These are phyloP conservation scores for Colletotrichum phormii DNA, from an alignment of 2,329 filamentous ascomycete species.

Conservation along the genomic window DNA sequence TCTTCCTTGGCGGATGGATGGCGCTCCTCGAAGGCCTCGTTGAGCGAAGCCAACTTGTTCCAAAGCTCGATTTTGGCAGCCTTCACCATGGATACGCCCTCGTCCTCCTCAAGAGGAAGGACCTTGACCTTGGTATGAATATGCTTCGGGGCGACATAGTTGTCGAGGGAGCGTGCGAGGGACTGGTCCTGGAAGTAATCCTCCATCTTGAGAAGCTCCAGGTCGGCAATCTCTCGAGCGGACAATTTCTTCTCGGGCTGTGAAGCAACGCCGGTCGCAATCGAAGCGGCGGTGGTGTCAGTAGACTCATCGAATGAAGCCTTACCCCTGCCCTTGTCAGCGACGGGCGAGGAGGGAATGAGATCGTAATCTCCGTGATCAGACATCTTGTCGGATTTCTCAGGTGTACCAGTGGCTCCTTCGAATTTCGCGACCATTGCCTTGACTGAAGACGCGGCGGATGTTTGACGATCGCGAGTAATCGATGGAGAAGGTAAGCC, in stretches of 20 bases:
- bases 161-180: slow-evolving; percentile 25
- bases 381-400: slow-evolving; percentile 1
- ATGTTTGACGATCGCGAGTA: slow-evolving; percentile 19
- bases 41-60: slow-evolving; percentile 14
- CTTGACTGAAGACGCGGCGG: slow-evolving; percentile 26
- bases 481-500: neutral
- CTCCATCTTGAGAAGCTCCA: slow-evolving; percentile 32
- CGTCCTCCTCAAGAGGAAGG: slow-evolving; percentile 13
- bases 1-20: slow-evolving; percentile 27
- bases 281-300: neutral
- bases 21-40: slow-evolving; percentile 12
- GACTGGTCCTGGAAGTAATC: slow-evolving; percentile 22
- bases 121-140: slow-evolving; percentile 12
- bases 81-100: slow-evolving; percentile 20
- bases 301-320: neutral
- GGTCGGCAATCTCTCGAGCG: slow-evolving; percentile 1
- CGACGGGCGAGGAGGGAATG: slow-evolving; percentile 1
- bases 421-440: slow-evolving; percentile 34
- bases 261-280: neutral
- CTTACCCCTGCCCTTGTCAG: slow-evolving; percentile 19
- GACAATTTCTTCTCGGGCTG: neutral
- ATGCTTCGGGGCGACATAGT: slow-evolving; percentile 19
- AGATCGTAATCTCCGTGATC: neutral
- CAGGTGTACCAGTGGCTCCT: neutral
- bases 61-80: slow-evolving; percentile 24